Base-by-base conservation (phyloP, 331 rosid genomes). In the Quercus lobata region DNA sequence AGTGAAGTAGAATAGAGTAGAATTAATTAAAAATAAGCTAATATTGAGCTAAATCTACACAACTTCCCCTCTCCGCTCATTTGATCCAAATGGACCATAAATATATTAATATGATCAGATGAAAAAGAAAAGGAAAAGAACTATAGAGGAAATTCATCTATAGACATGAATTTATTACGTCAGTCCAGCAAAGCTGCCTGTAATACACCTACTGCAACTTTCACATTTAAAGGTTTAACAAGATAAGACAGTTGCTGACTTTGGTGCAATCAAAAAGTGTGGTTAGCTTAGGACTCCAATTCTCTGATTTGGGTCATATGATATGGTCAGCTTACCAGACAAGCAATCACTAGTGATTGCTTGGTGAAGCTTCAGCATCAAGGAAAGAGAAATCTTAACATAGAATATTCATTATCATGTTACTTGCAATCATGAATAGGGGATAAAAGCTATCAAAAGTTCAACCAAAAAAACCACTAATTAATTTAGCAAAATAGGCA, bases 291-390 rank as follows among this genome's bases (percentile, higher is more conserved):
- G 19, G n/a, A 63, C 6, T 1, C 69, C 41, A 63, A 14, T 27
- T 16, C 22, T 63, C 19, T 34, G 69, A 27, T 29, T 27, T 27
- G 34, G 73, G 73, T 73, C 75, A 73, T 19, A 24, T 16, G 54
- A 32, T 41, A 41, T 2, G 12, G 69, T 54, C 66, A 14, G 65
- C 46, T 34, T n/a, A 2, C 8, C 30, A 5, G 66, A 55, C 66
- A 32, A 53, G 69, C 44, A 35, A 6, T 11, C 3, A 34, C 11
- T 41, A 41, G 12, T 53, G 21, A 5, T 49, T 8, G 71, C 69
- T 53, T 22, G 54, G 53, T 54, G 79, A 75, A 37, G 61, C 79
- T 76, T 76, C 69, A 30, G 25, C 70, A 21, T 22, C 65, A 76
- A 35, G 79, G 52, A 72, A 75, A 34, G 80, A 75, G 10, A 32